Conservation (phyloP, 192 early-diverging fungal genomes). For the Entomortierella lignicola region DNA sequence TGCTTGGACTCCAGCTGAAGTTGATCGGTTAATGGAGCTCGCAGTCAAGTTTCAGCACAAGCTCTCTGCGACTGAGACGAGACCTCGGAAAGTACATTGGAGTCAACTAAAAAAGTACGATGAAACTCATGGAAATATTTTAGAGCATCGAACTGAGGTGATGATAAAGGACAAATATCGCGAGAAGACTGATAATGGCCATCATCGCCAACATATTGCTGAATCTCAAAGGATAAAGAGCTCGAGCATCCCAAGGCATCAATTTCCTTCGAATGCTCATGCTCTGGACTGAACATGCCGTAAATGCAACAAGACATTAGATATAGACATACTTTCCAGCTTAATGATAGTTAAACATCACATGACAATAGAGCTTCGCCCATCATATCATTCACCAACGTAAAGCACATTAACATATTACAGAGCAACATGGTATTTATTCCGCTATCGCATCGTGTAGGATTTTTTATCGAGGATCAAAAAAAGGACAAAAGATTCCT, state of each 20-base stretch:
- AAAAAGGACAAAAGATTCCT: conserved; percentile 5
- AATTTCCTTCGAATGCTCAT: background rate
- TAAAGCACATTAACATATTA: background rate
- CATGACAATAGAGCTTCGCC: background rate
- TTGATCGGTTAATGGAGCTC: conserved; percentile 21
- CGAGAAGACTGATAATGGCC: conserved; percentile 29
- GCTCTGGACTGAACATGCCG: background rate
- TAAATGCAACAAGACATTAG: no score
- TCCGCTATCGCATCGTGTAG: background rate
- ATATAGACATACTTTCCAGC: no score
- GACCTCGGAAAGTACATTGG: conserved; percentile 13
- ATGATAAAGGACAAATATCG: conserved; percentile 52
- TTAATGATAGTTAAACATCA: no score
- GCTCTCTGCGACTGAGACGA: background rate
- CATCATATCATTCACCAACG: background rate
- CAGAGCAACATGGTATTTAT: background rate
- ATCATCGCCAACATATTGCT: conserved; percentile 12
- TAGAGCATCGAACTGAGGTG: conserved; percentile 29
- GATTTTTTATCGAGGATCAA: background rate
- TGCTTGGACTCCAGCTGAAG: conserved; percentile 21
- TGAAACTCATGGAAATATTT: conserved; percentile 18
- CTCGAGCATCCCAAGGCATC: background rate
- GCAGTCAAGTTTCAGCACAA: conserved; percentile 16
- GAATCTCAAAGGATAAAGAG: conserved; percentile 5
- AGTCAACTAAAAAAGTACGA: conserved; percentile 28